A percentile compares a stretch with the other conserved stretches of the same genome.
Evolutionary conservation across 2,329 filamentous ascomycete genomes (phyloP).

Genomic region (Sporothrix phasma): DNA sequence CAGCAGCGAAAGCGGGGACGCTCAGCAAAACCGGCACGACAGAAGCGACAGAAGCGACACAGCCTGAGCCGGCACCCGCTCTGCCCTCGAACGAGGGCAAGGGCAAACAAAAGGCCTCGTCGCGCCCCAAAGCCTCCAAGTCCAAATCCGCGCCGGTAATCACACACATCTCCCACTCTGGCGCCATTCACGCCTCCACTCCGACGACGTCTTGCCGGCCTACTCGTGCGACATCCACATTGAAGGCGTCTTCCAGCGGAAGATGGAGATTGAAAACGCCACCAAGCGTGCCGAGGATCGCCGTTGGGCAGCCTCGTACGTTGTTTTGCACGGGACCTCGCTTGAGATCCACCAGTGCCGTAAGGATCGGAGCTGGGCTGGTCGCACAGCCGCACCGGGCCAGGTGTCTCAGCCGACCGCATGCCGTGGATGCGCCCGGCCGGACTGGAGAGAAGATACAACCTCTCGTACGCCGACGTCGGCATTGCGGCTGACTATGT

Average conservation of each 20-base stretch:
- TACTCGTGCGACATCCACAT: slow-evolving; percentile 48
- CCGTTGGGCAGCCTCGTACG: slow-evolving; percentile 54
- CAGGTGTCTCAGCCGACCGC: slow-evolving; percentile 39
- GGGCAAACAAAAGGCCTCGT: slow-evolving; percentile 11
- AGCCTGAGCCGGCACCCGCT: neutral
- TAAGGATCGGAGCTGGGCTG: slow-evolving; percentile 40
- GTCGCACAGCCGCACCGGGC: slow-evolving; percentile 38
- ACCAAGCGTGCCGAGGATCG: slow-evolving; percentile 52
- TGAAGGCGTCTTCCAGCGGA: slow-evolving; percentile 49
- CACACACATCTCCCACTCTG: neutral
- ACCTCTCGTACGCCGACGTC: slow-evolving; percentile 63
- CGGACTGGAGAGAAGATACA: slow-evolving; percentile 56
- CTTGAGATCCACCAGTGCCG: slow-evolving; percentile 57
- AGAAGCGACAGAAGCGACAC: slow-evolving; percentile 6
- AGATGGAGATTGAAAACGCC: slow-evolving; percentile 57
- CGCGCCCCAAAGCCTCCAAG: neutral
- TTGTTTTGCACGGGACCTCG: slow-evolving; percentile 57
- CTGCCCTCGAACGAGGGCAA: slow-evolving; percentile 9
- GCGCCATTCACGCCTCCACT: neutral
- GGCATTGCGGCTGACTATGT: slow-evolving; percentile 64
- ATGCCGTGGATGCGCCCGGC: slow-evolving; percentile 44
- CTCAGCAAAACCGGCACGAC: neutral
- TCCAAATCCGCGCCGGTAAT: neutral
- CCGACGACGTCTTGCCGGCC: slow-evolving; percentile 39
- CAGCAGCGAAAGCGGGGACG: neutral